Evolutionary conservation across 1,284 basidiomycete genomes (phyloP), one percentile per base, ranked within the genome.

Genomic region (Phellinidium pouzarii): DNA sequence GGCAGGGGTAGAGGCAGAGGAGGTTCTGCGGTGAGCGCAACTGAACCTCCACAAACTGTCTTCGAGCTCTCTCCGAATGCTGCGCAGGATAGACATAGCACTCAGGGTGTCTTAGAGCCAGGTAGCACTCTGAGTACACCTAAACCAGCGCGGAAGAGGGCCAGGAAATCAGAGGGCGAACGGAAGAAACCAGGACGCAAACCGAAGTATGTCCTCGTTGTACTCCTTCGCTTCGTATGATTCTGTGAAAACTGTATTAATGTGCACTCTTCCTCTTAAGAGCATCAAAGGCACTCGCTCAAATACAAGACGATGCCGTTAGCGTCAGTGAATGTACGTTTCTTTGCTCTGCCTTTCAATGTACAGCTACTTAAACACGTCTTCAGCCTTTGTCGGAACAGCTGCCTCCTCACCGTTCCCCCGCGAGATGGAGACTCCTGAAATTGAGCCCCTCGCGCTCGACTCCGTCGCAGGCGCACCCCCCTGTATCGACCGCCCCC

Each of bases 321-420:
- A 57, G 51, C 48, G 68, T 66, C 57, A 76, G 76, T 44, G 76
- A 78, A 67, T 68, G 76, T 75, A 59, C 56, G 68, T 29, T 25
- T 20, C 36, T 49, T 2, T 3, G 42, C 23, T 14, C 31, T 8
- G 44, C 27, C 38, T 36, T 6, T 38, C 26, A 5, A 36, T 57
- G 27, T 11, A 29, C 40, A 45, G 53, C 44, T 60, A 41, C 44
- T 34, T 43, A 23, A 47, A 34, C 20, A 14, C 23, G 38, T 26
- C 48, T 52, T 27, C 50, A 74, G 73, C 67, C 41, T 69, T 70
- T 55, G 63, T 68, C 3, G 65, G 67, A 20, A 77, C 73, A 3
- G 71, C 72, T 3, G 69, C 76, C 5, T 76, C 75, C 9, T 74
- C 76, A 3, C 76, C 76, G 4, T 40, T 55, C 12, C 44, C 68